Percentiles rank a stretch among this genome's conserved stretches.
These are phyloP conservation scores for Carpinus viminea DNA, from an alignment of 306 rosid genomes.

Conservation along the genomic window DNA sequence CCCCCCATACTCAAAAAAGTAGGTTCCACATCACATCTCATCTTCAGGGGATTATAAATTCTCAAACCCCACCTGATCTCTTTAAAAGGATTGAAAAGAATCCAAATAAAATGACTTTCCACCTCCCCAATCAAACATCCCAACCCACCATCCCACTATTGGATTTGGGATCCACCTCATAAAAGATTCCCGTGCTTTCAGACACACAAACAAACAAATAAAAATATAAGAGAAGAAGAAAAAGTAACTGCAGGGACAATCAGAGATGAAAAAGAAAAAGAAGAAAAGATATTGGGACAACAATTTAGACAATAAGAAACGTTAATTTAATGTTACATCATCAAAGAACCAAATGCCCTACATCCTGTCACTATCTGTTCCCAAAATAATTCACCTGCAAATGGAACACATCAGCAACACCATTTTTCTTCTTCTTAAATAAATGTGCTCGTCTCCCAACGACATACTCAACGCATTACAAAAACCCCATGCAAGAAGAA, in stretches of 20 bases:
- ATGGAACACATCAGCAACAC: slow-evolving; percentile 11
- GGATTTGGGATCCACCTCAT: slow-evolving; percentile 9
- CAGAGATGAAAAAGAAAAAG: not conserved
- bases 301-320: not conserved
- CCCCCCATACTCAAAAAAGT: not conserved
- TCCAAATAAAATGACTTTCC: not conserved
- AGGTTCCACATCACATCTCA: slow-evolving; percentile 19
- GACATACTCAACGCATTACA: not conserved
- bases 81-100: not conserved
- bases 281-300: not conserved
- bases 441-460: slow-evolving; percentile 2
- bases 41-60: not conserved
- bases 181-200: not conserved
- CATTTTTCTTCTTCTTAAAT: not conserved
- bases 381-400: not conserved
- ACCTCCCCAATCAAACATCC: slow-evolving; percentile 10
- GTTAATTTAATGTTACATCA: not conserved
- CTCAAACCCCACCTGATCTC: slow-evolving; percentile 13
- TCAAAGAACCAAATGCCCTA: slow-evolving; percentile 19
- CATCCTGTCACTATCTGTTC: not conserved
- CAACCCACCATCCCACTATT: slow-evolving; percentile 3
- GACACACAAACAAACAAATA: not conserved
- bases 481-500: not conserved
- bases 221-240: not conserved
- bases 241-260: not conserved